Evolutionary conservation across 1,284 basidiomycete genomes (phyloP).

Genomic region (Inonotus hispidus): DNA sequence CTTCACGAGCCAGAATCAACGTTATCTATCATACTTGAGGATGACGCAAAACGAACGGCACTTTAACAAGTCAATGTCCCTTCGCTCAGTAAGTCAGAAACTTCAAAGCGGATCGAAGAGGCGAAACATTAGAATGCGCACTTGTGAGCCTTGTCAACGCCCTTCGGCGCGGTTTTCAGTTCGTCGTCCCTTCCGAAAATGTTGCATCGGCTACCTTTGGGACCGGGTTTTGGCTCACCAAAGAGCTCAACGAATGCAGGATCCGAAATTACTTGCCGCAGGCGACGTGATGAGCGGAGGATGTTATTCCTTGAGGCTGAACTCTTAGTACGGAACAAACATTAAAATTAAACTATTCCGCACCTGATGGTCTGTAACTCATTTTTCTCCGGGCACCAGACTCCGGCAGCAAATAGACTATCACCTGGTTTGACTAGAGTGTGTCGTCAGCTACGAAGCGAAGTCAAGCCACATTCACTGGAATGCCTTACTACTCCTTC

Average conservation of each 20-base stretch:
- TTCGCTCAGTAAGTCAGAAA: conserved; percentile 26
- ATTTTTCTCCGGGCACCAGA: conserved; percentile 80
- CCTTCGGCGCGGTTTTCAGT: conserved; percentile 84
- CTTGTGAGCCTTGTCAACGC: conserved; percentile 77
- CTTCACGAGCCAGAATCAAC: background rate
- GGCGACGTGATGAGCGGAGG: conserved; percentile 50
- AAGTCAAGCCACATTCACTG: background rate
- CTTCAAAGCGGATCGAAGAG: background rate
- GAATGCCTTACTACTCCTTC: background rate
- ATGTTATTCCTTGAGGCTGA: conserved; percentile 57
- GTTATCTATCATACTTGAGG: conserved; percentile 44
- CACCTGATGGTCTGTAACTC: conserved; percentile 73
- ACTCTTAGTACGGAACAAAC: background rate
- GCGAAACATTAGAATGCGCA: conserved; percentile 24
- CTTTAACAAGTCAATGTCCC: conserved; percentile 84
- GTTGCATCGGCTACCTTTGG: conserved; percentile 59
- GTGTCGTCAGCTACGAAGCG: background rate
- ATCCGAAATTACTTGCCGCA: conserved; percentile 61
- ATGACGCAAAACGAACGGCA: conserved; percentile 74
- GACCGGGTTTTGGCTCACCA: conserved; percentile 59
- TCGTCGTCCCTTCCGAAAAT: conserved; percentile 81
- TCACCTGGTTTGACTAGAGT: conserved; percentile 61
- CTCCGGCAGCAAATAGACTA: conserved; percentile 73
- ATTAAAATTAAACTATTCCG: conserved; percentile 14
- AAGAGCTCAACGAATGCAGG: conserved; percentile 69